Evolutionary conservation across 1,284 basidiomycete genomes (phyloP), one percentile per base, ranked within the genome.

Genomic region (Fomes fomentarius): DNA sequence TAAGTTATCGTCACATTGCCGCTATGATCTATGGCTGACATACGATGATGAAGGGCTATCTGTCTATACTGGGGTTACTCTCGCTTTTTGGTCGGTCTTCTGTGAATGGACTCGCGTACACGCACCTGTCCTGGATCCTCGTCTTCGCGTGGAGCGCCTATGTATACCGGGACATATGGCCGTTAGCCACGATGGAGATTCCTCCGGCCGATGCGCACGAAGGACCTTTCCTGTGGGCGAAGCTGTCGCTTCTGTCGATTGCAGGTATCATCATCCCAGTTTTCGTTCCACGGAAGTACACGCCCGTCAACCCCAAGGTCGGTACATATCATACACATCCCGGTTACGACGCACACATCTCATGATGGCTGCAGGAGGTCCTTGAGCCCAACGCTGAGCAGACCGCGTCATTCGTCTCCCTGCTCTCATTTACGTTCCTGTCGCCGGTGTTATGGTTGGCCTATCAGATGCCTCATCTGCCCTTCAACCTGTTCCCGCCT

Each of bases 161-260:
- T 65, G 67, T 73, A 6, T 86, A 85, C 66, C 79, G 87, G 19
- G 84, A 89, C 66, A 49, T 89, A 12, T 83, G 78, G 69, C 87
- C 88, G 5, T 64, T 86, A 1, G 71, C 77, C 14, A 88, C 83
- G 0, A 82, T 63, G 61, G 64, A 69, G 40, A 63, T 74, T 21
- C 40, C 53, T 9, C 75, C 78, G 1, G 62, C 69, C 9, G 79
- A 82, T 54, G 59, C 66, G 30, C 54, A 64, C 1, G 68, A 70
- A 50, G 71, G 69, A 1, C 24, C 47, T 15, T 10, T 66, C 2
- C 54, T 72, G 0, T 72, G 69, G 70, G 52, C 47, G 2, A 68
- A 69, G 31, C 30, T 70, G 65, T 51, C 74, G 61, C 26, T 79
- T 10, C 17, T 80, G n/a, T 60, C 70, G 5, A 44, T 78, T 12